Conservation (phyloP, 306 rosid species). For the Morella rubra region DNA sequence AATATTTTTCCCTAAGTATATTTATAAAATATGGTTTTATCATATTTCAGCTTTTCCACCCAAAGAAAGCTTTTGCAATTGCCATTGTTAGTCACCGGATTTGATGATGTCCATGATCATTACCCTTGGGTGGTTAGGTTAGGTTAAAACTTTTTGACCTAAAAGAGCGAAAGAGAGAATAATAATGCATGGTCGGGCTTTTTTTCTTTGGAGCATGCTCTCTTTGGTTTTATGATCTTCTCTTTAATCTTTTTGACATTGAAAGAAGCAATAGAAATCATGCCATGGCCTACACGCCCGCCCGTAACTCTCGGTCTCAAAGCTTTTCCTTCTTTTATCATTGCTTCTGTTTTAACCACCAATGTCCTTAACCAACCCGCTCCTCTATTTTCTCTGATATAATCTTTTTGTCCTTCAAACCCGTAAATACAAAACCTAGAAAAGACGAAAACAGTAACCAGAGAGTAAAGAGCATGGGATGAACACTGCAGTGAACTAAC, state of each 20-base stretch:
- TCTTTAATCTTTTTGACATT: slow-evolving; percentile 24
- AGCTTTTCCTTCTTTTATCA: neutral
- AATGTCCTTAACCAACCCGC: neutral
- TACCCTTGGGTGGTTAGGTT: neutral
- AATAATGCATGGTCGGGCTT: neutral
- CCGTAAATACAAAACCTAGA: neutral
- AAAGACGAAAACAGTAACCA: neutral
- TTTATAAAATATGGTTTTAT: too few species aligned
- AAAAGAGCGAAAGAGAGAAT: neutral
- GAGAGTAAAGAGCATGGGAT: neutral
- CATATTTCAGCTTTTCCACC: too few species aligned
- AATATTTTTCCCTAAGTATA: too few species aligned
- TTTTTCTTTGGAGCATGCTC: neutral
- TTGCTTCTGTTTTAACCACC: slow-evolving; percentile 6
- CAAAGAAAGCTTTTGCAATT: neutral
- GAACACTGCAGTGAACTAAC: neutral
- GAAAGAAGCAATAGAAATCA: slow-evolving; percentile 14
- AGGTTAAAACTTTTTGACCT: slow-evolving; percentile 8
- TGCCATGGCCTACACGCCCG: slow-evolving; percentile 20
- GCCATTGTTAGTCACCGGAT: neutral
- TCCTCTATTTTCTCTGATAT: neutral
- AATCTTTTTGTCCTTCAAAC: neutral
- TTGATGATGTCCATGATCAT: neutral
- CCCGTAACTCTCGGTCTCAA: slow-evolving; percentile 31
- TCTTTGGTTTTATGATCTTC: neutral